These are phyloP conservation scores for Austropuccinia psidii DNA, from an alignment of 1,284 basidiomycete species.

Conservation along the genomic window DNA sequence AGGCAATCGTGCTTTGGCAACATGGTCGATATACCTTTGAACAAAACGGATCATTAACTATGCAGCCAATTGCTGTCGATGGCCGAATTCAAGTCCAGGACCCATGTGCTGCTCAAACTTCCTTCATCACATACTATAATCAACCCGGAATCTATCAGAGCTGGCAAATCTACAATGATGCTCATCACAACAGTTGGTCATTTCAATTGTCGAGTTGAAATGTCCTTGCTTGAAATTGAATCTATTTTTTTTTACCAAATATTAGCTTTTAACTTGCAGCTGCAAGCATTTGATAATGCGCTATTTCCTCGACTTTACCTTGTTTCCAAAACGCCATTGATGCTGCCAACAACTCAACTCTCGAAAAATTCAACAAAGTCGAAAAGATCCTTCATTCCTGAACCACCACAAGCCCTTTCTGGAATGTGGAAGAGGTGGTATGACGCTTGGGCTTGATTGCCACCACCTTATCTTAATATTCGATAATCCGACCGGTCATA, in stretches of 20 bases:
- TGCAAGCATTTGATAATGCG: conserved; percentile 31
- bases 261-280: conserved; percentile 29
- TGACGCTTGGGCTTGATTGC: conserved; percentile 19
- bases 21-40: conserved; percentile 45
- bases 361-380: conserved; percentile 11
- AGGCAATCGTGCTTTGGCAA: conserved; percentile 45
- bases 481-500: no score
- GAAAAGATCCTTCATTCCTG: conserved; percentile 3
- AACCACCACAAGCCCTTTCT: not conserved
- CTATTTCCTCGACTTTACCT: conserved; percentile 28
- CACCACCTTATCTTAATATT: no score
- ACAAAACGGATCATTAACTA: conserved; percentile 40
- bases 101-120: conserved; percentile 39
- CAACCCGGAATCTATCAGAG: conserved; percentile 27
- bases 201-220: no score
- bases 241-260: not conserved
- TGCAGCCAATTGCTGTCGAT: conserved; percentile 40
- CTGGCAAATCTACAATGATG: conserved; percentile 35
- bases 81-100: conserved; percentile 39
- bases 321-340: conserved; percentile 20
- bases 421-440: conserved; percentile 32
- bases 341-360: conserved; percentile 26
- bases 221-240: not conserved
- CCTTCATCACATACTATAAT: conserved; percentile 38
- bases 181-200: conserved; percentile 26